Evolutionary conservation across 305 asterid species (phyloP), one percentile per base, ranked within the genome.

Genomic region (Fraxinus dipetala): DNA sequence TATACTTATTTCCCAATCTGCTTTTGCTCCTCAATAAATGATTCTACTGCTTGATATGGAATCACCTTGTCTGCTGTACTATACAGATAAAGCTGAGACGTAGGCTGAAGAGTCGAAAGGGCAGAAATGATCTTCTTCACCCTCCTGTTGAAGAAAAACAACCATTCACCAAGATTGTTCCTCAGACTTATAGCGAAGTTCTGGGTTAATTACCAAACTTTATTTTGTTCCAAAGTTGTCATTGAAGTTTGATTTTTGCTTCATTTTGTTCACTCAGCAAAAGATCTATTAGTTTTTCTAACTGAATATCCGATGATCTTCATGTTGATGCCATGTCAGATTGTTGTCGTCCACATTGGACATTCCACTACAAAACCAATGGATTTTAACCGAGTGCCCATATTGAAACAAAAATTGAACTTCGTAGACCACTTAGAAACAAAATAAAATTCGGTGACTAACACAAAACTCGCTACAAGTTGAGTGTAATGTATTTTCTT

Each of bases 1-100:
- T 31, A 61, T 14, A 91, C 98, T 72, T 45, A 78, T 82, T 81
- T 91, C 83, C 97, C 94, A 1, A 10, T 79, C 85, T 76, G 82
- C 81, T 79, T 86, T 88, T 95, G 99, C 61, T 91, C 89, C 79
- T 91, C 87, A 1, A 93, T 86, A 78, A 91, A 93, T 26, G 90
- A 84, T 65, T 93, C 95, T 24, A 92, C 88, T 5, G 95, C 86
- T 81, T 61, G 84, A 83, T 65, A 87, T 6, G 98, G 97, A 86
- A 95, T 91, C 80, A 95, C 98, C 86, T 81, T 93, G 88, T 93
- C 99, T 18, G 88, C 94, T 2, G 87, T 86, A 59, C 99, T 93
- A 67, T 92, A 95, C 51, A 93, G 86, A 90, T 91, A 95, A 9
- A 95, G 95, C 90, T 90, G 98, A 22, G 92, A 93, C 2, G 80